Evolutionary conservation across 1,284 basidiomycete species (phyloP).

Genomic region (Neotropicomus parvogracilis): DNA sequence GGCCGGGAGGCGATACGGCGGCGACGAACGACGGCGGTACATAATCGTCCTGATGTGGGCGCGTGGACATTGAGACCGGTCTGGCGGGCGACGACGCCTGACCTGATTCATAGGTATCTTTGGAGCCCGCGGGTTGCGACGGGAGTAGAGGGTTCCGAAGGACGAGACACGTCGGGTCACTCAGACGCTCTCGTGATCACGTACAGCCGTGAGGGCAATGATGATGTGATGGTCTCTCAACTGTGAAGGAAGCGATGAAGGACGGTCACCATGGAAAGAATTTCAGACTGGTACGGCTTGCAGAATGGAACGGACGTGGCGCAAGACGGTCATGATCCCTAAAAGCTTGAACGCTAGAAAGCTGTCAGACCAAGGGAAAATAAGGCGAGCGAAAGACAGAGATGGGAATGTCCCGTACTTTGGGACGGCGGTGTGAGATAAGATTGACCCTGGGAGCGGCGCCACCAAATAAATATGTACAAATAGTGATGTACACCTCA

Average conservation of each 20-base stretch:
- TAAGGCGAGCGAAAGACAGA: not conserved
- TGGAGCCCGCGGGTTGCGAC: conserved; percentile 19
- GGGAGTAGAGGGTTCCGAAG: conserved; percentile 20
- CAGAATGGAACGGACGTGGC: not conserved
- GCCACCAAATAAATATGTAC: conserved; percentile 25
- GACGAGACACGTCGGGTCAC: conserved; percentile 16
- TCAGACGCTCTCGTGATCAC: conserved; percentile 18
- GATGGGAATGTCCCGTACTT: conserved; percentile 16
- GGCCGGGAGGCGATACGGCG: conserved; percentile 22
- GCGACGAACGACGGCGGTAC: not conserved
- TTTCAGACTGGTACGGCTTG: not conserved
- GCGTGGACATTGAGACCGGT: conserved; percentile 14
- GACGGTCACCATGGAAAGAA: conserved; percentile 5
- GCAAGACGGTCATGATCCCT: not conserved
- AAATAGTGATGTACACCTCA: conserved; percentile 23
- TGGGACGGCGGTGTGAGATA: conserved; percentile 27
- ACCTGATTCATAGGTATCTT: conserved; percentile 8
- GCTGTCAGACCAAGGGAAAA: not conserved
- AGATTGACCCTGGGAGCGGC: conserved; percentile 33
- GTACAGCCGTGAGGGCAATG: conserved; percentile 22
- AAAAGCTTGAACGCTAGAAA: conserved; percentile 13
- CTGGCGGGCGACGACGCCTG: conserved; percentile 12
- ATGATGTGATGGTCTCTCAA: conserved; percentile 14
- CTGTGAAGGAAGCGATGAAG: conserved; percentile 8
- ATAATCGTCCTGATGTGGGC: conserved; percentile 9